Evolutionary conservation across 768 basidiomycete genomes (phyloP).

Genomic region (Mrakia frigida): DNA sequence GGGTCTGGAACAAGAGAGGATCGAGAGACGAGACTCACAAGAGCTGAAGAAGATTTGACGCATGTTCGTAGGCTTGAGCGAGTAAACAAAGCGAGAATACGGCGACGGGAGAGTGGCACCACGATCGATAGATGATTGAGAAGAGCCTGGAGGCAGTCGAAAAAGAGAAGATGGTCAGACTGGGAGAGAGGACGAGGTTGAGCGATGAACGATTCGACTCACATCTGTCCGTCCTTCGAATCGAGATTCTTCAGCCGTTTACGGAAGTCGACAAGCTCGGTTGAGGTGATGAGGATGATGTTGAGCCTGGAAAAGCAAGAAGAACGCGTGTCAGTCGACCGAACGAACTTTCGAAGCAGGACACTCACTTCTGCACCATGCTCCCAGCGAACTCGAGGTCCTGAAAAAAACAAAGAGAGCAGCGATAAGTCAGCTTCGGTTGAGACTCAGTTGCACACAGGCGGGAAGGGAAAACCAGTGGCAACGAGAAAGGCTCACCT

Average conservation of each 20-base stretch:
- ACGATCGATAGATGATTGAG: constrained; percentile 87
- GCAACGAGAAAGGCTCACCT: constrained; percentile 53
- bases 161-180: not conserved
- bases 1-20: not conserved
- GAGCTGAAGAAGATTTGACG: constrained; percentile 88
- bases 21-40: constrained; percentile 57
- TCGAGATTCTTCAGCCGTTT: constrained; percentile 88
- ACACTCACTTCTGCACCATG: constrained; percentile 79
- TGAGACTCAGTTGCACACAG: not conserved
- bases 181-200: not conserved
- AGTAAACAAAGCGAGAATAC: constrained; percentile 93
- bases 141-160: constrained; percentile 52
- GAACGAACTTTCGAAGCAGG: not conserved
- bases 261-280: constrained; percentile 90
- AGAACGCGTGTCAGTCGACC: not conserved
- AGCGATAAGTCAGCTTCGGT: too few species aligned
- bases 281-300: constrained; percentile 91
- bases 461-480: not conserved
- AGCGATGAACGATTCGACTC: not conserved
- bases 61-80: constrained; percentile 98
- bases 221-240: constrained; percentile 90
- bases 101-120: constrained; percentile 97
- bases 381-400: constrained; percentile 96
- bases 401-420: constrained; percentile 46
- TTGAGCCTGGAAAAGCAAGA: constrained; percentile 52